A percentile compares a stretch with the other conserved stretches of the same genome.
Conservation (phyloP, 139 green algal genomes). For the Coccomyxa sp. region DNA sequence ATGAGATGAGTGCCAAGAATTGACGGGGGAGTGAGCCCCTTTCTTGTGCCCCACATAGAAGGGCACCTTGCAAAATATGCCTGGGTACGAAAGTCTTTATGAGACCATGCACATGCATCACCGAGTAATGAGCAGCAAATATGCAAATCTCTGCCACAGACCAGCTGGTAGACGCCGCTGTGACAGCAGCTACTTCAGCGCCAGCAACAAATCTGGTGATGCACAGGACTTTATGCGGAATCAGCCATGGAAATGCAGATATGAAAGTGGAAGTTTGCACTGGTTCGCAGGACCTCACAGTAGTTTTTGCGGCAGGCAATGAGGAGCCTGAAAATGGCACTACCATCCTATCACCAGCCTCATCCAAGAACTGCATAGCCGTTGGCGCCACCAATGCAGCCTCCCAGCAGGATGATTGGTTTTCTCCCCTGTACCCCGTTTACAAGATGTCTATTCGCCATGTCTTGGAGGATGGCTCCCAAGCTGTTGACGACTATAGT, state of each 20-base stretch:
- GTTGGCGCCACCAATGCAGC: constrained; percentile 47
- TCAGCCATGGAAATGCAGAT: neutral
- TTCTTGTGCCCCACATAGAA: too few relatives aligned
- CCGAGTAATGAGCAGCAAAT: neutral
- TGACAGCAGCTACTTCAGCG: too few relatives aligned
- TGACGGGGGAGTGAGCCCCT: too few relatives aligned
- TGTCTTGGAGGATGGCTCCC: neutral
- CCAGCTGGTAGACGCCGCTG: too few relatives aligned
- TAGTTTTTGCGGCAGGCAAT: constrained; percentile 58
- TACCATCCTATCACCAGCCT: constrained; percentile 73
- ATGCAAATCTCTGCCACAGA: too few relatives aligned
- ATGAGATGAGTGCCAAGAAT: too few relatives aligned
- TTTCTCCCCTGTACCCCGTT: neutral
- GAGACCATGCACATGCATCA: too few relatives aligned
- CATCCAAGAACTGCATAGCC: constrained; percentile 75
- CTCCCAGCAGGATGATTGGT: neutral
- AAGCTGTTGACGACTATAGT: neutral
- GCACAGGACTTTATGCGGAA: too few relatives aligned
- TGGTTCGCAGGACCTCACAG: constrained; percentile 31
- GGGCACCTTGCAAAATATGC: too few relatives aligned
- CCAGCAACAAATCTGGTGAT: too few relatives aligned
- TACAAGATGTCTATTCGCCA: constrained; percentile 11
- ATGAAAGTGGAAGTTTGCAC: neutral
- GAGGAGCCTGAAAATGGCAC: neutral
- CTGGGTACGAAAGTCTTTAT: too few relatives aligned